Conservation (phyloP, 441 rosid genomes). For the Populus trichocarpa region DNA sequence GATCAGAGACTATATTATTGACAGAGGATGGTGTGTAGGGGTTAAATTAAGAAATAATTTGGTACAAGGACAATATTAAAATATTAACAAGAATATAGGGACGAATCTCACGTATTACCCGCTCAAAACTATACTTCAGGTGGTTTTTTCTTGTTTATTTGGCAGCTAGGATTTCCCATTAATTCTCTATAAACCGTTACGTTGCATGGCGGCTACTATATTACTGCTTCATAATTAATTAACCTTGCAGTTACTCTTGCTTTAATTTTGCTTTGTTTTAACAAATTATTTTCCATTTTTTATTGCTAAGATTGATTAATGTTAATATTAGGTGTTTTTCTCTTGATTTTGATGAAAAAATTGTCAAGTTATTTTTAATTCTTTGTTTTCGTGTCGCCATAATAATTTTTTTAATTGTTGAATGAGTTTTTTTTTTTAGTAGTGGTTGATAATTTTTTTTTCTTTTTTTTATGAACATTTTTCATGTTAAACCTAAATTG, state of each 20-base stretch:
- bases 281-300: background rate
- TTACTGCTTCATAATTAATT: background rate
- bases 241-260: background rate
- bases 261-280: background rate
- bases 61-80: background rate
- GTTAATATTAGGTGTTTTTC: background rate
- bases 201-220: background rate
- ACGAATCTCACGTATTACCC: background rate
- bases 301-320: background rate
- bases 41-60: background rate
- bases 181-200: background rate
- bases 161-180: background rate
- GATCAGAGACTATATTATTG: background rate
- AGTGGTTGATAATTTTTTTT: too few species aligned
- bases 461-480: too few species aligned
- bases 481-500: too few species aligned
- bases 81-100: background rate
- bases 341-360: background rate
- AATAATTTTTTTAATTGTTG: too few species aligned
- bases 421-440: too few species aligned
- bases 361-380: too few species aligned
- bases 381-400: too few species aligned
- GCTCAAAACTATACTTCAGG: background rate
- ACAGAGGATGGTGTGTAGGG: background rate
- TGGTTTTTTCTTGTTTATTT: background rate